Evolutionary conservation across 2,329 filamentous ascomycete species (phyloP).

Genomic region (Penicillium aurantiogriseum): DNA sequence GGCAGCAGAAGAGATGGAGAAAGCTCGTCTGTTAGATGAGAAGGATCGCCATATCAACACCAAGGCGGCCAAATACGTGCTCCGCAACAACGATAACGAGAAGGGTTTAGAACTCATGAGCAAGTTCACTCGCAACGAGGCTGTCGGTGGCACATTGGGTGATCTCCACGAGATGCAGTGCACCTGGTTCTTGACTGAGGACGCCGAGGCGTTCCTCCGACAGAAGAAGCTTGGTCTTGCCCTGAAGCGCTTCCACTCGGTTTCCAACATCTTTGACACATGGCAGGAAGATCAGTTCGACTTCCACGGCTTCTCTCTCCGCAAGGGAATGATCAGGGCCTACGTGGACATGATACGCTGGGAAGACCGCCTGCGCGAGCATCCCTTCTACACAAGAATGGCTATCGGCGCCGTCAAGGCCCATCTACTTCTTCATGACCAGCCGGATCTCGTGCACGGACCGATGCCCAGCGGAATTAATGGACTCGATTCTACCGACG

Average conservation of each 20-base stretch:
- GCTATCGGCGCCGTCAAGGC: constrained; percentile 78
- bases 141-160: constrained; percentile 78
- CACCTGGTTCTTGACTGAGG: constrained; percentile 94
- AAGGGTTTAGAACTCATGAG: constrained; percentile 84
- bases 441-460: constrained; percentile 64
- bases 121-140: constrained; percentile 90
- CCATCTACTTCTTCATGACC: constrained; percentile 76
- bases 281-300: constrained; percentile 99
- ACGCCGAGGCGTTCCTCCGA: constrained; percentile 83
- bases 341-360: constrained; percentile 96
- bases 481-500: constrained; percentile 50
- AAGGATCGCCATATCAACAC: constrained; percentile 98
- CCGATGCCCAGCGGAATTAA: constrained; percentile 56
- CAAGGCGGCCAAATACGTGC: constrained; percentile 94
- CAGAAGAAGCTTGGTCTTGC: constrained; percentile 80
- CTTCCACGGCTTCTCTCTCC: constrained; percentile 95
- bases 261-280: constrained; percentile 90
- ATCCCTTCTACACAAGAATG: constrained; percentile 86
- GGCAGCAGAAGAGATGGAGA: constrained; percentile 84
- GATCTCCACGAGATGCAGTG: constrained; percentile 98
- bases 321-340: constrained; percentile 91
- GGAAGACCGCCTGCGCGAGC: constrained; percentile 88
- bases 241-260: constrained; percentile 84
- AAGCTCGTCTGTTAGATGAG: constrained; percentile 78
- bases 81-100: constrained; percentile 88